These are phyloP conservation scores for Trichothecium sympodiale DNA, from an alignment of 2,329 filamentous ascomycete species.

Conservation along the genomic window DNA sequence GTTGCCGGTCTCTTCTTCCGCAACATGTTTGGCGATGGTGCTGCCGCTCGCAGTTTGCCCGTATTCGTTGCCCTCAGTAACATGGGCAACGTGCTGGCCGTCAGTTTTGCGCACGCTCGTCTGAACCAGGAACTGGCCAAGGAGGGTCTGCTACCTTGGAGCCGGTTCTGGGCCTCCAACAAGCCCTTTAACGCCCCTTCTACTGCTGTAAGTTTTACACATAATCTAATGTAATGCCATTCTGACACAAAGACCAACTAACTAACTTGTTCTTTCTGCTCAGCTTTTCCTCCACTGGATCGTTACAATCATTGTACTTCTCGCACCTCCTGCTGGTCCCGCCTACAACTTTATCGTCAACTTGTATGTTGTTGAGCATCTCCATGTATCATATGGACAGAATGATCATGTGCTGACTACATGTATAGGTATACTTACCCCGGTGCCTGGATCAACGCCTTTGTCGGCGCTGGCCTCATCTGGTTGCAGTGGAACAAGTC, in stretches of 20 bases:
- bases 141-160: conserved; percentile 56
- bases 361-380: conserved; percentile 21
- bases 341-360: conserved; percentile 59
- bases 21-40: conserved; percentile 48
- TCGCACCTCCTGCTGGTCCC: conserved; percentile 55
- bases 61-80: conserved; percentile 51
- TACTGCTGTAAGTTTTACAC: conserved; percentile 28
- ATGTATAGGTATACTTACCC: conserved; percentile 34
- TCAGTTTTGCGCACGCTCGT: conserved; percentile 47
- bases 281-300: conserved; percentile 54
- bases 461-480: conserved; percentile 38
- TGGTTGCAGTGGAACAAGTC: conserved; percentile 38
- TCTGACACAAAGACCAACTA: no score
- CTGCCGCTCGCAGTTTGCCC: conserved; percentile 34
- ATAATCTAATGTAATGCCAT: no score
- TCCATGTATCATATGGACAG: no score
- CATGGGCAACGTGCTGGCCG: conserved; percentile 49
- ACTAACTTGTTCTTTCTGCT: no score
- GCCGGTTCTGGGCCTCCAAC: conserved; percentile 57
- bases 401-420: no score
- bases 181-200: conserved; percentile 56
- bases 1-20: conserved; percentile 51
- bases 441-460: conserved; percentile 40
- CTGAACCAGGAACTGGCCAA: conserved; percentile 58
- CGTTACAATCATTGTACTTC: conserved; percentile 51